phyloP scores from a whole-genome alignment of 306 rosid genomes.

The Hippophae tibetana region DNA sequence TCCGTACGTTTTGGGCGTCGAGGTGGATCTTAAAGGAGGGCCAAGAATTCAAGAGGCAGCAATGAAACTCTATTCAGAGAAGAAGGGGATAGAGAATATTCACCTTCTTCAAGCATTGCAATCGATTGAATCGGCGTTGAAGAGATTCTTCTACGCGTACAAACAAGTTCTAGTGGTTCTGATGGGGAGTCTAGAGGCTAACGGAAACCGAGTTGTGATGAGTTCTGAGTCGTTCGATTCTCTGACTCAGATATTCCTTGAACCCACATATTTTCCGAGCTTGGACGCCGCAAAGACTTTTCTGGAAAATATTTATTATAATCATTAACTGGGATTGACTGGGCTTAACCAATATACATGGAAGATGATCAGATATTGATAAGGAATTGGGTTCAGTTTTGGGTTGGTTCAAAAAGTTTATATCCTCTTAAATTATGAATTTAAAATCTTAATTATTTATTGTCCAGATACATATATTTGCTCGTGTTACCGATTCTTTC shows the following conservation, averaged over 20 bases:
- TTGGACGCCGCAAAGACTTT: conserved; percentile 93
- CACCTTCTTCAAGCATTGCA: conserved; percentile 74
- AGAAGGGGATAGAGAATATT: conserved; percentile 37
- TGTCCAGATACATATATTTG: no score
- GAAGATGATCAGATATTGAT: background rate
- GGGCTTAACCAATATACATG: background rate
- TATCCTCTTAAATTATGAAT: no score
- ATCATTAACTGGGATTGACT: background rate
- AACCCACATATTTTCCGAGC: conserved; percentile 86
- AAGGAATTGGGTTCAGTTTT: background rate
- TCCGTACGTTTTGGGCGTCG: conserved; percentile 63
- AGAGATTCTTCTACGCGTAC: conserved; percentile 63
- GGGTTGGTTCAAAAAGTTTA: no score
- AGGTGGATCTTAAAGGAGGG: conserved; percentile 88
- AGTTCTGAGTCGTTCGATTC: conserved; percentile 50
- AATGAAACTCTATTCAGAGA: conserved; percentile 66
- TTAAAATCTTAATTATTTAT: no score
- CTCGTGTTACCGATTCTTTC: no score
- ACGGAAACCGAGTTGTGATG: conserved; percentile 57
- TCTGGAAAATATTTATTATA: conserved; percentile 49
- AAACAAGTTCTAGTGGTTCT: conserved; percentile 63
- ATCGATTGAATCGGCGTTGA: conserved; percentile 58
- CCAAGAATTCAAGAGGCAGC: conserved; percentile 91
- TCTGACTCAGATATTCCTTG: conserved; percentile 63
- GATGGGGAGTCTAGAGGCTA: conserved; percentile 78